Evolutionary conservation across 495 filamentous ascomycete species (phyloP).

Genomic region (Chaetomium tenue): DNA sequence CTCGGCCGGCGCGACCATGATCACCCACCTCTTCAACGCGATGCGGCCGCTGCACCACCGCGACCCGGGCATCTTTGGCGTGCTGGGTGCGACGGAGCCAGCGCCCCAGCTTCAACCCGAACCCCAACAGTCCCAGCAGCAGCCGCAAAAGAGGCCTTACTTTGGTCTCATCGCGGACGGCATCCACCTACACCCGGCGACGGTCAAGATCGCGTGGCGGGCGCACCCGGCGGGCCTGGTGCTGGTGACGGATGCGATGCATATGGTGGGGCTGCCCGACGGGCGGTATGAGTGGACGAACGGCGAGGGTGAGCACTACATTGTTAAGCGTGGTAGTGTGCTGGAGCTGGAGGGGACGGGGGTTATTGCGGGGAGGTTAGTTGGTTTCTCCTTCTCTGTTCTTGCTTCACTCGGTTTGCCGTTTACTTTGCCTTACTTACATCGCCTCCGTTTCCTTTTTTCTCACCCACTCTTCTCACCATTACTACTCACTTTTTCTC

Average conservation of each 20-base stretch:
- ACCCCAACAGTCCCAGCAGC: neutral
- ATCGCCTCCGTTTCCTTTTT: no score
- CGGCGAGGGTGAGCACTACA: constrained; percentile 58
- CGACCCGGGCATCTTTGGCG: constrained; percentile 78
- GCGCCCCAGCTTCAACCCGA: constrained; percentile 18
- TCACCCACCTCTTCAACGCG: constrained; percentile 88
- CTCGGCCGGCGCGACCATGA: constrained; percentile 70
- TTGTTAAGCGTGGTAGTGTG: constrained; percentile 63
- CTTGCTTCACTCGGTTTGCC: neutral
- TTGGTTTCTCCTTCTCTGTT: neutral
- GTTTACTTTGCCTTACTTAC: neutral
- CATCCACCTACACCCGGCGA: constrained; percentile 64
- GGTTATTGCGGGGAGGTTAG: constrained; percentile 67
- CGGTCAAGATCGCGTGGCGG: constrained; percentile 60
- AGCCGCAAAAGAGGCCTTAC: constrained; percentile 44
- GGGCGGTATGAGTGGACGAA: constrained; percentile 79
- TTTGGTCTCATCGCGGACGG: constrained; percentile 68
- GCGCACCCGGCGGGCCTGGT: constrained; percentile 63
- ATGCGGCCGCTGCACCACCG: constrained; percentile 84
- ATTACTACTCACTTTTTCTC: no score
- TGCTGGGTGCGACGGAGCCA: constrained; percentile 54
- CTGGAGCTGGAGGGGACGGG: constrained; percentile 67
- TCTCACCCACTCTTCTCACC: no score
- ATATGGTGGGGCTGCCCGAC: constrained; percentile 66
- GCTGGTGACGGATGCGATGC: constrained; percentile 68